Evolutionary conservation across 805 yeast genomes (phyloP), one percentile per base, ranked within the genome.

Genomic region (Candida vartiovaarae): DNA sequence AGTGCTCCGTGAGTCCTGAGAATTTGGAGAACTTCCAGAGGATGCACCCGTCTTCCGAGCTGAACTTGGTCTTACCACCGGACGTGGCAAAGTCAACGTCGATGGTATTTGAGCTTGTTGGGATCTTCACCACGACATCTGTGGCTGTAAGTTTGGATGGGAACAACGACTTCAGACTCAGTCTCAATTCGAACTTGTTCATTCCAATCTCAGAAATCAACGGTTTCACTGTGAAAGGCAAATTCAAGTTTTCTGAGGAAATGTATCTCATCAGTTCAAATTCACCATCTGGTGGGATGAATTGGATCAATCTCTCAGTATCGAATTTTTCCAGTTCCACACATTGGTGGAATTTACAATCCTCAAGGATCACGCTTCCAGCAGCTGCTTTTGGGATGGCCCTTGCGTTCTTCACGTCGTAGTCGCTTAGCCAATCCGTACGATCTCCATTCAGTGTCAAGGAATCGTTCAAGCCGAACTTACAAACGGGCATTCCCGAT

Each of bases 231-330:
- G 70, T 68, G 62, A 88, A 84, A 4, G 97, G 97, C 29, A 85
- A 58, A 40, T 75, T 76, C 46, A 84, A 65, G 50, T 79, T 77
- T 36, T 78, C 77, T 1, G 69, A 63, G 2, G 75, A 72, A 44
- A 82, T 68, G 63, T 88, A 89, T 32, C 77, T 71, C 90, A 89
- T 81, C 47, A 89, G 72, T 61, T 87, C 91, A 59, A 87, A 85
- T 41, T 79, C 77, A 1, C 95, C 95, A 63, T 88, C 95, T 2
- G 96, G 96, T 3, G 96, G 96, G 9, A 80, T 69, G 51, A 89
- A 88, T 38, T 74, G 76, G 45, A 89, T 82, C 25, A 76, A 65
- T 34, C 84, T 67, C 26, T 82, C 80, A 23, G 70, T 58, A 48
- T 84, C 88, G 61, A 82, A 86, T 52, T 76, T 74, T 45, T 76